Evolutionary conservation across 1,284 basidiomycete genomes (phyloP).

Genomic region (Schizophyllum amplum): DNA sequence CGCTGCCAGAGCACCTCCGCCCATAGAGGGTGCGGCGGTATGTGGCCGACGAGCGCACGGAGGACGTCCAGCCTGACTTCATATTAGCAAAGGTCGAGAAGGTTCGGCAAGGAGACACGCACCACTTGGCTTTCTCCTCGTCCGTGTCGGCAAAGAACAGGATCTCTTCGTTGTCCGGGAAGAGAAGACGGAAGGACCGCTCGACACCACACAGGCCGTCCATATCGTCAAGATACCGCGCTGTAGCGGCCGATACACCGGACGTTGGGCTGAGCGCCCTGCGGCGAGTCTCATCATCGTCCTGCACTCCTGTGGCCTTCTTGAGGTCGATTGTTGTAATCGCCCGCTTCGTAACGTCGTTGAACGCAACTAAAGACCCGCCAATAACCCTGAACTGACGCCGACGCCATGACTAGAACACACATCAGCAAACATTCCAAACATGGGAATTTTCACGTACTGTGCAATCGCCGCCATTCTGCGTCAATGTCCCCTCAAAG

Average conservation of each 20-base stretch:
- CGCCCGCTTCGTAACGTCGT: conserved; percentile 88
- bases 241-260: conserved; percentile 27
- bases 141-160: conserved; percentile 89
- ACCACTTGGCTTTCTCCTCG: conserved; percentile 85
- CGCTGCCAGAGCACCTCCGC: conserved; percentile 81
- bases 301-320: conserved; percentile 73
- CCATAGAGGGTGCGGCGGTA: conserved; percentile 87
- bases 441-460: conserved; percentile 36
- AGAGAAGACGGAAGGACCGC: conserved; percentile 81
- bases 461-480: conserved; percentile 90
- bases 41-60: conserved; percentile 72
- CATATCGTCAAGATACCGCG: conserved; percentile 47
- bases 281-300: conserved; percentile 54
- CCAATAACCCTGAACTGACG: conserved; percentile 85
- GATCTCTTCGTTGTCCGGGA: conserved; percentile 77
- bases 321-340: conserved; percentile 88
- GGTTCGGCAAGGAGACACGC: conserved; percentile 22
- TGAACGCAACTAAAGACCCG: conserved; percentile 83
- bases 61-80: conserved; percentile 71
- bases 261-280: conserved; percentile 37
- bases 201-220: conserved; percentile 73
- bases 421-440: not conserved
- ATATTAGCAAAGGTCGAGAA: conserved; percentile 5
- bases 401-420: conserved; percentile 73
- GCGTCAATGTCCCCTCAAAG: conserved; percentile 89